Base-by-base conservation (phyloP, 129 eudicot genomes). In the Helianthus tuberosus region DNA sequence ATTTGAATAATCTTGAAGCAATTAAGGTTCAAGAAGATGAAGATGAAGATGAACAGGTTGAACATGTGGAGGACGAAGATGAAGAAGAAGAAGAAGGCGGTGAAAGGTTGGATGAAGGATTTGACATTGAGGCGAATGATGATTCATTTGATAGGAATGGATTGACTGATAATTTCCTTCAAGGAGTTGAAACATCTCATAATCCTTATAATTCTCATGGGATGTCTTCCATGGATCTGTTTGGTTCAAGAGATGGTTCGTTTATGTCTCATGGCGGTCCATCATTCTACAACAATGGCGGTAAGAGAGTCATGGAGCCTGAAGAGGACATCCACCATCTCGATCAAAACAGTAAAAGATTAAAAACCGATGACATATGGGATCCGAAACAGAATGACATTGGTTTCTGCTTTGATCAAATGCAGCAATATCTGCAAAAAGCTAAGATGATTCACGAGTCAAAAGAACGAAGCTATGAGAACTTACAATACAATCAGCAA, bases 291-390 rank as follows among this genome's bases (percentile, higher is more conserved):
- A 58, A 69, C 41, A 74, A 86, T 48, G 71, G 80, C 41, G 87
- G 89, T 8, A 95, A 95, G 66, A 83, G 99, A 86, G 92, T 47
- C 13, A 73, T 95, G 55, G 96, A 68, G 58, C 80, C 79, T 66
- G 97, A 86, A 47, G 77, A 79, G 23, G 80, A 85, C 76, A 67
- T 80, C 15, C 70, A 79, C 15, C 80, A 88, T 60, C 71, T 68
- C 11, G 79, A 79, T 65, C 79, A 60, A 7, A 62, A 55, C 75
- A 84, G 70, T 73, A 94, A 94, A 86, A 83, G 85, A 79, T 55
- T 85, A 27, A 79, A 91, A 80, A 73, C 83, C 11, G 83, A 86
- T 60, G 91, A 70, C 16, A 72, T 66, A 6, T 84, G 92, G 88
- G 88, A 75, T 64, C 76, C 72, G 15, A 85, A 85, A 49, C 68